phyloP scores from a whole-genome alignment of 805 yeast species.

The Candida incommunis region DNA sequence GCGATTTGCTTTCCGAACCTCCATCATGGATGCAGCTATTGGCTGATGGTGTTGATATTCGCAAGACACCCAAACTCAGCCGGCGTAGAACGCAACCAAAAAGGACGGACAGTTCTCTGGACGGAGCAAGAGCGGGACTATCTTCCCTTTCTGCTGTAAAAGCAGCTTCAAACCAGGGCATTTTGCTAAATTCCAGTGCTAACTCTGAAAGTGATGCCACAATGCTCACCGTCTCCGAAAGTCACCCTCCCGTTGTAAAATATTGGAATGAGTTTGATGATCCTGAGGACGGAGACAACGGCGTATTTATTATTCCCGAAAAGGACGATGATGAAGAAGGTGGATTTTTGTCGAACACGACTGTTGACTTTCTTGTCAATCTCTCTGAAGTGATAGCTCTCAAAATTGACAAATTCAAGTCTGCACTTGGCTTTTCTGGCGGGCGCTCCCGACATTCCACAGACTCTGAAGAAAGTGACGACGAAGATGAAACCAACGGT shows the following conservation, averaged over 20 bases:
- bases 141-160: background rate
- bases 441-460: conserved; percentile 2
- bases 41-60: conserved; percentile 26
- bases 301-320: conserved; percentile 13
- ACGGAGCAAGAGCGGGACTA: conserved; percentile 1
- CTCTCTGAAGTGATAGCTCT: conserved; percentile 16
- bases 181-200: conserved; percentile 10
- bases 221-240: conserved; percentile 3
- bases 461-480: conserved; percentile 7
- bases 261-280: conserved; percentile 63
- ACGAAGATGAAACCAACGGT: conserved; percentile 11
- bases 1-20: conserved; percentile 18
- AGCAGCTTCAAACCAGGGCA: conserved; percentile 4
- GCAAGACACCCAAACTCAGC: conserved; percentile 27
- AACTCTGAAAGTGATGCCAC: conserved; percentile 3
- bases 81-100: background rate
- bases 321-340: conserved; percentile 21
- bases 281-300: conserved; percentile 36
- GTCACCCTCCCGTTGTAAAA: conserved; percentile 18
- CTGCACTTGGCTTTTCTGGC: conserved; percentile 7
- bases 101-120: conserved; percentile 1
- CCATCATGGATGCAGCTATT: conserved; percentile 29
- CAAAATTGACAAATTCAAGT: conserved; percentile 12
- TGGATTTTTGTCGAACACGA: conserved; percentile 15
- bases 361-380: conserved; percentile 19